Percentiles rank a stretch among this genome's conserved stretches.
These are phyloP conservation scores for Knoxdaviesia proteae DNA, from an alignment of 2,329 filamentous ascomycete species.

Conservation along the genomic window DNA sequence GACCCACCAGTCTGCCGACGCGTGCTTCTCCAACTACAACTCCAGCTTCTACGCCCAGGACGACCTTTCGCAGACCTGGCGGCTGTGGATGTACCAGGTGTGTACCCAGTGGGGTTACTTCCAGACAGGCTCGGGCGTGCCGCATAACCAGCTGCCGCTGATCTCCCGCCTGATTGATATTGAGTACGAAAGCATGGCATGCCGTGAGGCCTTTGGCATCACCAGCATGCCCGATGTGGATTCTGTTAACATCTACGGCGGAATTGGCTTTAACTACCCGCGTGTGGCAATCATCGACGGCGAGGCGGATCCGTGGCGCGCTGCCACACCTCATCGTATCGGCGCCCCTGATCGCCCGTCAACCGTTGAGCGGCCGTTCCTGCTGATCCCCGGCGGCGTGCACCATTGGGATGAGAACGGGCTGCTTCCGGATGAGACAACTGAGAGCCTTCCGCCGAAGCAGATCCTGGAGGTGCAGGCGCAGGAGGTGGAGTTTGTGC, in stretches of 20 bases:
- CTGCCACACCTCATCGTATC: slow-evolving; percentile 50
- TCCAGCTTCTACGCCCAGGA: slow-evolving; percentile 5
- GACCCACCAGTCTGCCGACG: slow-evolving; percentile 11
- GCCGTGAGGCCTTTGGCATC: slow-evolving; percentile 50
- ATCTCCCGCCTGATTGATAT: slow-evolving; percentile 51
- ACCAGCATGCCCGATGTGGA: slow-evolving; percentile 38
- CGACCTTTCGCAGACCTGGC: slow-evolving; percentile 4
- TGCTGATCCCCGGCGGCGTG: slow-evolving; percentile 53
- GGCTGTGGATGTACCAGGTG: slow-evolving; percentile 28
- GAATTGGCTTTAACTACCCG: slow-evolving; percentile 49
- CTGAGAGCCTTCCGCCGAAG: slow-evolving; percentile 29
- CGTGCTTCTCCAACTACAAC: slow-evolving; percentile 16
- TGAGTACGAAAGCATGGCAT: slow-evolving; percentile 39
- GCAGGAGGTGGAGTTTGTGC: slow-evolving; percentile 38
- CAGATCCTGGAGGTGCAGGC: slow-evolving; percentile 37
- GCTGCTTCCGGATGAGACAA: slow-evolving; percentile 41
- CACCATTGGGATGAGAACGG: slow-evolving; percentile 70
- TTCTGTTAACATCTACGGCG: slow-evolving; percentile 57
- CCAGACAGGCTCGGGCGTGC: slow-evolving; percentile 50
- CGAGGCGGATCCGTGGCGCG: slow-evolving; percentile 60
- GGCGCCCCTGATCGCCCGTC: slow-evolving; percentile 33
- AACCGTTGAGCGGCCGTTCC: slow-evolving; percentile 45
- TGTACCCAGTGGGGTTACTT: slow-evolving; percentile 58
- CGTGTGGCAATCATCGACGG: slow-evolving; percentile 63
- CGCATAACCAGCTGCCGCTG: slow-evolving; percentile 40